A percentile compares a stretch with the other conserved stretches of the same genome.
phyloP scores from a whole-genome alignment of 768 basidiomycete genomes.

The Mycena olivaceomarginata region DNA sequence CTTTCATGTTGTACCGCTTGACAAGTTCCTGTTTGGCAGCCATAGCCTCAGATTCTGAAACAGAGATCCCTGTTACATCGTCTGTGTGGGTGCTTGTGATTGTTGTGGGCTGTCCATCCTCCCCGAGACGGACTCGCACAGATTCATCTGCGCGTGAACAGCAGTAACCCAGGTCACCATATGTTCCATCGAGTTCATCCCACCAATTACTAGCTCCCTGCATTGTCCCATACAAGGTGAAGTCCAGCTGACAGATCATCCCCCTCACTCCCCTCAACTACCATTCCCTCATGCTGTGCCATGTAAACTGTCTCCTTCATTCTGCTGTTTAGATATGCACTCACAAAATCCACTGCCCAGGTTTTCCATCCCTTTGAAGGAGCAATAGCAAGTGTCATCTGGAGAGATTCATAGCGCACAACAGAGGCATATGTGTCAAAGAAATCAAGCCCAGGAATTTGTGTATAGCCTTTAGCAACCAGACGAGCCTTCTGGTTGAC shows the following conservation, averaged over 20 bases:
- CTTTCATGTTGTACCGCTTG: too few relatives aligned
- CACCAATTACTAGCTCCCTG: slow-evolving; percentile 25
- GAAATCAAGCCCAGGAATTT: slow-evolving; percentile 57
- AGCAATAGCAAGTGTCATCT: not conserved
- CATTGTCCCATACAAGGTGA: slow-evolving; percentile 23
- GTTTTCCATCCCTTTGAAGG: not conserved
- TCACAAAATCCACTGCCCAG: slow-evolving; percentile 14
- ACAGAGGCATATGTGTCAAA: slow-evolving; percentile 37
- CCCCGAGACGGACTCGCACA: too few relatives aligned
- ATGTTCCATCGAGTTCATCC: not conserved
- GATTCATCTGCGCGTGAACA: not conserved
- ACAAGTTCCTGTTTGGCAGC: too few relatives aligned
- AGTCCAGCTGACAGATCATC: not conserved
- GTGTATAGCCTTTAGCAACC: slow-evolving; percentile 63
- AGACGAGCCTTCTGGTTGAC: slow-evolving; percentile 58
- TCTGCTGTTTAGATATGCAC: too few relatives aligned
- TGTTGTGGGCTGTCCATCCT: not conserved
- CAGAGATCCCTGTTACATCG: slow-evolving; percentile 12
- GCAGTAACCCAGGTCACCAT: not conserved
- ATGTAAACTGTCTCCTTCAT: slow-evolving; percentile 26
- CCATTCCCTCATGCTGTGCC: slow-evolving; percentile 15
- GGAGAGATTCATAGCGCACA: slow-evolving; percentile 17
- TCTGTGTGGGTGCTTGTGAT: slow-evolving; percentile 13
- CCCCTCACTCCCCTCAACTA: not conserved
- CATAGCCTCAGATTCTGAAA: too few relatives aligned